These are phyloP conservation scores for Datisca glomerata DNA, from an alignment of 306 rosid genomes.

Conservation along the genomic window DNA sequence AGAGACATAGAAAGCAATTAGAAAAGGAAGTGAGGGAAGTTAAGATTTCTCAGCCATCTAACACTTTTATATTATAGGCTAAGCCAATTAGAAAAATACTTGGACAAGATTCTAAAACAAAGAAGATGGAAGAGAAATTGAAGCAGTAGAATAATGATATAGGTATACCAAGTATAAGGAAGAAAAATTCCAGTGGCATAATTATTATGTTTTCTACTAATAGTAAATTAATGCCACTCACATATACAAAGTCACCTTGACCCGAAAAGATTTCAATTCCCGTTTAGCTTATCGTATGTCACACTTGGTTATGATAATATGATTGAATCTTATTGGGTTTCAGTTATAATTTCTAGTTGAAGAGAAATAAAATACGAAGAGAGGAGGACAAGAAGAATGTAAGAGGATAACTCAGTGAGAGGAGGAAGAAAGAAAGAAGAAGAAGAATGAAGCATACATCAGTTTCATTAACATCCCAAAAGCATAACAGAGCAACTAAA, in stretches of 20 bases:
- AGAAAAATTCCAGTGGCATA: constrained; percentile 30
- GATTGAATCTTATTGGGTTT: background rate
- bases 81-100: constrained; percentile 54
- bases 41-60: constrained; percentile 43
- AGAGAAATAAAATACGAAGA: too few species aligned
- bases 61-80: constrained; percentile 26
- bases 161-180: constrained; percentile 17
- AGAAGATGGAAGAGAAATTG: constrained; percentile 41
- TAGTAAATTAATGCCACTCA: constrained; percentile 25
- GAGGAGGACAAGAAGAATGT: too few species aligned
- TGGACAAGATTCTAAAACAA: constrained; percentile 49
- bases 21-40: constrained; percentile 46
- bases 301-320: background rate
- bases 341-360: constrained; percentile 15
- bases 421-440: too few species aligned
- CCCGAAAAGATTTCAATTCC: constrained; percentile 5
- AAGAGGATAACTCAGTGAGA: too few species aligned
- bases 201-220: constrained; percentile 39
- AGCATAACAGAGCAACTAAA: too few species aligned
- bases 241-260: too few species aligned
- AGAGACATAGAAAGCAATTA: constrained; percentile 38
- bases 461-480: too few species aligned
- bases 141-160: constrained; percentile 30
- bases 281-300: background rate
- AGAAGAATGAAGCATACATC: too few species aligned